A percentile compares a stretch with the other conserved stretches of the same genome.
These are phyloP conservation scores for Aspergillus nomiae DNA, from an alignment of 2,329 filamentous ascomycete species.

Conservation along the genomic window DNA sequence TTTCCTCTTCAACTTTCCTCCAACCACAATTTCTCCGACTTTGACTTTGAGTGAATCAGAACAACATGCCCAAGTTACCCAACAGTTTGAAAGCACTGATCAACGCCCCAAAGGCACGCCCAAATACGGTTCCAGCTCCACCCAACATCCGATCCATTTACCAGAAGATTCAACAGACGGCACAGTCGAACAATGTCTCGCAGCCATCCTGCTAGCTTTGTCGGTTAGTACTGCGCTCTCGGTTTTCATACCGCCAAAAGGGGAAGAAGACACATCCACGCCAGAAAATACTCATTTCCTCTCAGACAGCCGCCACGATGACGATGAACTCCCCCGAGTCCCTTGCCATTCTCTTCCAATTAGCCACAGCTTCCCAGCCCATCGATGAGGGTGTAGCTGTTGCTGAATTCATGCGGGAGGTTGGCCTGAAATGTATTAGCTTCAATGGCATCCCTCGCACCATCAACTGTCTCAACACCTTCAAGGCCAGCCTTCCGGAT, in stretches of 20 bases:
- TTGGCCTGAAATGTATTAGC: slow-evolving; percentile 51
- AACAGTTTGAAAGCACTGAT: slow-evolving; percentile 72
- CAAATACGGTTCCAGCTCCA: slow-evolving; percentile 66
- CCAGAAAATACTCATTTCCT: not conserved
- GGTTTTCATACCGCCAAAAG: not conserved
- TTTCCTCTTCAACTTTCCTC: not conserved
- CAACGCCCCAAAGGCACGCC: slow-evolving; percentile 67
- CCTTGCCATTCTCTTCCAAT: slow-evolving; percentile 62
- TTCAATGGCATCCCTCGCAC: slow-evolving; percentile 69
- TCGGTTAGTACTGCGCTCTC: slow-evolving; percentile 51
- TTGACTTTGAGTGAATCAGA: not conserved
- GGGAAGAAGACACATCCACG: not conserved
- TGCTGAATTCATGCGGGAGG: slow-evolving; percentile 47
- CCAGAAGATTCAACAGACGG: slow-evolving; percentile 64
- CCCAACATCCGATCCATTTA: slow-evolving; percentile 66
- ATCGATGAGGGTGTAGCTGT: slow-evolving; percentile 29
- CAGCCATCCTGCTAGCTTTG: slow-evolving; percentile 65
- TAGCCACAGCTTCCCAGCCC: slow-evolving; percentile 36
- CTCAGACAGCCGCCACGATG: slow-evolving; percentile 77
- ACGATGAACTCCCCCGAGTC: slow-evolving; percentile 84
- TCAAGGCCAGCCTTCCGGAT: slow-evolving; percentile 63
- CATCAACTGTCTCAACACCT: slow-evolving; percentile 78
- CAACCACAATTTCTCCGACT: not conserved
- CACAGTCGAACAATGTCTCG: slow-evolving; percentile 63
- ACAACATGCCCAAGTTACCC: slow-evolving; percentile 72